Evolutionary conservation across 345 rosid species (phyloP).

Genomic region (Eucalyptus globulus): DNA sequence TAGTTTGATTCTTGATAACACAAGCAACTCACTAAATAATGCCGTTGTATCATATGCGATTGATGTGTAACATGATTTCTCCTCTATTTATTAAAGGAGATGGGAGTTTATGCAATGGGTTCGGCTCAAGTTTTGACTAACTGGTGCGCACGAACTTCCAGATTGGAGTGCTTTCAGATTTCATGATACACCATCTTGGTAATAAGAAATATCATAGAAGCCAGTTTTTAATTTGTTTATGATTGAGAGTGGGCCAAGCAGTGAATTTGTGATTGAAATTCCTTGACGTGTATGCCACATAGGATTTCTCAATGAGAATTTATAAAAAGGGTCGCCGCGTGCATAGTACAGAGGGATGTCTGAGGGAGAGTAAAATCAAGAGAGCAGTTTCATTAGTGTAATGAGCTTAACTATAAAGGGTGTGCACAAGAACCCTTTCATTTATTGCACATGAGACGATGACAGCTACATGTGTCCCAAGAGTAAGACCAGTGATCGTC

Average conservation of each 20-base stretch:
- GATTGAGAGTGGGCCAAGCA: neutral
- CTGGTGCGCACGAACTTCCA: neutral
- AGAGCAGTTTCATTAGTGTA: neutral
- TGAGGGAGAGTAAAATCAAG: neutral
- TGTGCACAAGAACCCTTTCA: neutral
- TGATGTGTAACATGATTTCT: neutral
- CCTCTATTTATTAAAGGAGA: neutral
- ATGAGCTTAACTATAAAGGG: neutral
- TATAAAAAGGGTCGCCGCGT: neutral
- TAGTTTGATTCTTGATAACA: neutral
- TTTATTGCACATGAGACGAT: too few relatives aligned
- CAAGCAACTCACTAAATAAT: neutral
- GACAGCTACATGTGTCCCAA: too few relatives aligned
- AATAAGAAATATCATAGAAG: neutral
- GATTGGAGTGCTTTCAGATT: neutral
- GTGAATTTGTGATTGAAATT: neutral
- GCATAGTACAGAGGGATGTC: neutral
- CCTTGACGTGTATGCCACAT: neutral
- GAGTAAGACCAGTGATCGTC: neutral
- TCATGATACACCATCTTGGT: neutral
- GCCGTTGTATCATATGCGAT: neutral
- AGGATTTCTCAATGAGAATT: neutral
- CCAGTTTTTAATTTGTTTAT: neutral
- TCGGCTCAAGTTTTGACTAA: neutral
- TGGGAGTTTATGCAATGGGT: neutral